These are phyloP conservation scores for Penstemon barbatus DNA, from an alignment of 257 asterid genomes.

Conservation along the genomic window DNA sequence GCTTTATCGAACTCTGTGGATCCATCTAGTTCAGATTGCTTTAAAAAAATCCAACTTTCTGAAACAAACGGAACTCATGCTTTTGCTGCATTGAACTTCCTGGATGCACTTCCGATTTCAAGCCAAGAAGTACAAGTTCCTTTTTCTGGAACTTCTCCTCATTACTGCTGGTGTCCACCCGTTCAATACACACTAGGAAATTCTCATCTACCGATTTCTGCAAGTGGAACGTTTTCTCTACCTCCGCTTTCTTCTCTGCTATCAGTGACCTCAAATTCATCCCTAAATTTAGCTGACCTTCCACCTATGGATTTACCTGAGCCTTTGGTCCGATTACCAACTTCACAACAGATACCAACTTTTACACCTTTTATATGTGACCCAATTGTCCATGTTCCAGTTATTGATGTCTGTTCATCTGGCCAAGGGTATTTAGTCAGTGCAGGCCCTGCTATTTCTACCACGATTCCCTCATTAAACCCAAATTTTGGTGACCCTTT, in stretches of 20 bases:
- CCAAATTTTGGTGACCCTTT: constrained; percentile 57
- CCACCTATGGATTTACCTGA: constrained; percentile 63
- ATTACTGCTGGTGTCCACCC: constrained; percentile 93
- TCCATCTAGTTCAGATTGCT: constrained; percentile 35
- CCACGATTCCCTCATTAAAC: constrained; percentile 54
- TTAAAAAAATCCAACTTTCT: constrained; percentile 38
- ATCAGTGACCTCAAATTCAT: constrained; percentile 46
- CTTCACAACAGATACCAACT: constrained; percentile 75
- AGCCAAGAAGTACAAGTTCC: constrained; percentile 44
- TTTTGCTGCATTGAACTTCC: constrained; percentile 38
- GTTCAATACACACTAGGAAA: constrained; percentile 46
- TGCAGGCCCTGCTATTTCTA: constrained; percentile 67
- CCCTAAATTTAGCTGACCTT: constrained; percentile 46
- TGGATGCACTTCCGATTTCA: constrained; percentile 42
- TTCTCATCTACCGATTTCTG: constrained; percentile 44
- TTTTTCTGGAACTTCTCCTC: constrained; percentile 39
- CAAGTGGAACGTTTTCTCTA: constrained; percentile 47
- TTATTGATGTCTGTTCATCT: constrained; percentile 83
- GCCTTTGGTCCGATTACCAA: constrained; percentile 48
- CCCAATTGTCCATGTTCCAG: constrained; percentile 87
- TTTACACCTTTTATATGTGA: constrained; percentile 85
- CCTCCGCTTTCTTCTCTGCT: constrained; percentile 66
- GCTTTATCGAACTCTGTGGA: constrained; percentile 34
- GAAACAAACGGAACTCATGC: constrained; percentile 31
- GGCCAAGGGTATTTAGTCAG: constrained; percentile 91